Conservation (phyloP, 1,139 yeast genomes). For the Magnusiomyces sp. region DNA sequence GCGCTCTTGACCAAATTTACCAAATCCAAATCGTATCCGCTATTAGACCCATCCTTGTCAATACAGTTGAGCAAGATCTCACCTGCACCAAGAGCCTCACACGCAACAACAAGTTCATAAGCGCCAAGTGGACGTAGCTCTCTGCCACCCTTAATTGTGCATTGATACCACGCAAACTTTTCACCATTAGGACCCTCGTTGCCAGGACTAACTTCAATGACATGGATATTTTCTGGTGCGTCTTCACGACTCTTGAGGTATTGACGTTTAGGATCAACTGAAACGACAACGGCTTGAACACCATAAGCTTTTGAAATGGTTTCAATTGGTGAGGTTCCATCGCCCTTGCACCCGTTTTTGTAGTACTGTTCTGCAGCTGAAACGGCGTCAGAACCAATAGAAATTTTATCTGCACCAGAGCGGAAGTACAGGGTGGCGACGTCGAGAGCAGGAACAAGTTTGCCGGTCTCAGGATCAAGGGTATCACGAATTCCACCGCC, state of each 20-base stretch:
- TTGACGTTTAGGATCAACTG: constrained; percentile 88
- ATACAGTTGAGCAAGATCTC: constrained; percentile 87
- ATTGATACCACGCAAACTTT: constrained; percentile 82
- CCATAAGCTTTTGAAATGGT: constrained; percentile 88
- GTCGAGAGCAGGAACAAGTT: constrained; percentile 68
- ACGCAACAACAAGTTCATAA: constrained; percentile 74
- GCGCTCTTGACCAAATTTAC: constrained; percentile 66
- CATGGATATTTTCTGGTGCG: constrained; percentile 48
- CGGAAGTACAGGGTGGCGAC: constrained; percentile 87
- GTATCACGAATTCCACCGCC: constrained; percentile 96
- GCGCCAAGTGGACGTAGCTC: constrained; percentile 87
- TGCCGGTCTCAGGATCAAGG: constrained; percentile 66
- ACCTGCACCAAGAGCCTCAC: constrained; percentile 94
- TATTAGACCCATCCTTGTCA: constrained; percentile 91
- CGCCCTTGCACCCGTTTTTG: constrained; percentile 45
- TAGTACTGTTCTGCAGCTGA: constrained; percentile 77
- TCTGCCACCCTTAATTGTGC: constrained; percentile 94
- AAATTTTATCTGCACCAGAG: constrained; percentile 95
- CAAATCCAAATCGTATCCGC: constrained; percentile 84
- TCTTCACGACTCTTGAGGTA: constrained; percentile 56
- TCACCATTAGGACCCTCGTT: constrained; percentile 72
- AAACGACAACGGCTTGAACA: constrained; percentile 91
- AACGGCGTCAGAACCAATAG: constrained; percentile 97
- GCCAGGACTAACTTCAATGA: constrained; percentile 24
- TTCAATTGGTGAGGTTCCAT: constrained; percentile 82